Percentiles rank a stretch among this genome's conserved stretches.
Conservation (phyloP, 179 eudicot species). For the Vitellaria paradoxa region DNA sequence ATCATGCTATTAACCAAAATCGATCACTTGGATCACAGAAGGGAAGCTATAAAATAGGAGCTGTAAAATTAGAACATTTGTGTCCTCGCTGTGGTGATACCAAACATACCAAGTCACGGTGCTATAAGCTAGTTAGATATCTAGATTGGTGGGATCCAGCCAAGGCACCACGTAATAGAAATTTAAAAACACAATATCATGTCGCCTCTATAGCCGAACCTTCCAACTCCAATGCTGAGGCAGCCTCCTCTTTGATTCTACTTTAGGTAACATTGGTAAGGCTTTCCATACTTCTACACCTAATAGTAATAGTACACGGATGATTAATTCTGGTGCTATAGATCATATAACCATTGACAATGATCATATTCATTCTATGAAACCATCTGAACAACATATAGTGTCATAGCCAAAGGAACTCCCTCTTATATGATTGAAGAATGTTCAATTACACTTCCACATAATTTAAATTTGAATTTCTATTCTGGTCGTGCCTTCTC, state of each 20-base stretch:
- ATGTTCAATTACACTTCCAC: constrained; percentile 7
- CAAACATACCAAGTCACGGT: background rate
- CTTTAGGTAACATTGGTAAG: too few relatives aligned
- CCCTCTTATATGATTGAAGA: constrained; percentile 7
- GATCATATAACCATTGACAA: constrained; percentile 1
- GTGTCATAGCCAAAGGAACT: constrained; percentile 14
- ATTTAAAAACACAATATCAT: too few relatives aligned
- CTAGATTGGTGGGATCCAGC: too few relatives aligned
- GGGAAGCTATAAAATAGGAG: background rate
- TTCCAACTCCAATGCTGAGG: too few relatives aligned
- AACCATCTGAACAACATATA: constrained; percentile 9
- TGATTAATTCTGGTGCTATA: background rate
- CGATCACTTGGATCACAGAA: background rate
- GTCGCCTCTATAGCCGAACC: too few relatives aligned
- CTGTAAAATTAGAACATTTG: background rate
- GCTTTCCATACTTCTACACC: too few relatives aligned
- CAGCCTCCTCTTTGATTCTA: too few relatives aligned
- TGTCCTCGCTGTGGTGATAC: background rate
- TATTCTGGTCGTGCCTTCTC: constrained; percentile 10
- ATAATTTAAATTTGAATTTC: constrained; percentile 6
- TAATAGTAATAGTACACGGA: too few relatives aligned
- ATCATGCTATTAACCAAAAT: too few relatives aligned
- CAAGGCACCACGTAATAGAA: too few relatives aligned
- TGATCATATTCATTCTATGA: background rate
- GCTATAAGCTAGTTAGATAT: too few relatives aligned